Evolutionary conservation across 805 yeast genomes (phyloP), one percentile per base, ranked within the genome.

Genomic region (Cyberlindnera amylophila): DNA sequence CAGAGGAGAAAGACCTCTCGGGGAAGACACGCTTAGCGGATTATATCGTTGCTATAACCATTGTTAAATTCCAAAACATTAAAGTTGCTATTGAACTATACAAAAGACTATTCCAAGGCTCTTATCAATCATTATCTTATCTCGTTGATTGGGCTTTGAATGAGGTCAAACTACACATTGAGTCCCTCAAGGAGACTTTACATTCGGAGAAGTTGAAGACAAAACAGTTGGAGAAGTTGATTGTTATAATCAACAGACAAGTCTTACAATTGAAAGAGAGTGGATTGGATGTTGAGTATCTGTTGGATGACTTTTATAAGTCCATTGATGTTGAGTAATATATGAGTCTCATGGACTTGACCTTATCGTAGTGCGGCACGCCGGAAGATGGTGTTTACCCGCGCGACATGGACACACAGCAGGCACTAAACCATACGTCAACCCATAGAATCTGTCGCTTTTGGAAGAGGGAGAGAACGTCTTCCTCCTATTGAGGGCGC

Each of bases 121-220:
- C 58, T 31, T 53, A 62, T 32, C 62, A 62, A 30, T 70, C 76
- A 38, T 70, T 83, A 9, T 75, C 83, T 51, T 70, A 71, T 24
- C 66, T 88, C 14, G 82, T 87, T n/a, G 79, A 47, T 11, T 49
- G 52, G 52, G 43, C 43, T 12, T 4, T 32, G 17, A 31, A 32
- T 2, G 43, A 32, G 32, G 45, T 42, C 33, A 38, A 38, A 27
- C 38, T 15, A 28, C 53, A 34, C 39, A 81, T 47, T 88, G 96
- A 96, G 75, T 83, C 27, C 75, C 77, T 43, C 72, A 72, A 11
- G 83, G 81, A 58, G 75, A 90, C 85, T 51, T 63, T 90, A 19
- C 69, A 78, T 36, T 86, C 83, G 17, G 77, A 85, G 12, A 71
- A 77, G 36, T 66, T 75, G 34, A 66, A 69, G 7, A 72, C 81